These are phyloP conservation scores for Schrenkiella parvula DNA, from an alignment of 345 rosid genomes.

Conservation along the genomic window DNA sequence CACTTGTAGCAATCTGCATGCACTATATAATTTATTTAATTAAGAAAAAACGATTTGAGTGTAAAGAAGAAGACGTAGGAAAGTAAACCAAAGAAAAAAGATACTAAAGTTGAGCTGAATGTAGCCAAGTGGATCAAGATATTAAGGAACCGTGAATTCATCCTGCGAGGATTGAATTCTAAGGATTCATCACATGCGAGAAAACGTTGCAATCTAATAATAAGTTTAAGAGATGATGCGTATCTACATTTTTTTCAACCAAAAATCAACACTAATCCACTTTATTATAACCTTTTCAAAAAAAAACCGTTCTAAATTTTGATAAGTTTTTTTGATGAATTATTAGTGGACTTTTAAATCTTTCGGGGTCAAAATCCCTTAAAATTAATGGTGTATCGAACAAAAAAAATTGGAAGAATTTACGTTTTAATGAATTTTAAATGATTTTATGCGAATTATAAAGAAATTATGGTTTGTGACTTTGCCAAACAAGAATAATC, in stretches of 20 bases:
- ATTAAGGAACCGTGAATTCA: slow-evolving; percentile 12
- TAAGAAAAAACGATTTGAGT: background rate
- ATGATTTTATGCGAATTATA: too few species aligned
- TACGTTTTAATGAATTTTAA: too few species aligned
- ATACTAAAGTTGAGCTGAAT: background rate
- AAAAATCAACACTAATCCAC: background rate
- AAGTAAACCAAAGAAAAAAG: background rate
- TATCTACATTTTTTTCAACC: background rate
- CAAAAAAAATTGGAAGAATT: too few species aligned
- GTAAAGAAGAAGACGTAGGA: background rate
- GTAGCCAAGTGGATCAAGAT: slow-evolving; percentile 2
- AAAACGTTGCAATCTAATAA: background rate
- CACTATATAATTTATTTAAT: background rate
- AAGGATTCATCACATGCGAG: background rate
- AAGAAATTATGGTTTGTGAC: too few species aligned
- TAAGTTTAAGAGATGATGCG: background rate
- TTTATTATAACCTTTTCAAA: too few species aligned
- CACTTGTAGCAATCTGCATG: slow-evolving; percentile 1
- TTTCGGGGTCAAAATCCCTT: background rate
- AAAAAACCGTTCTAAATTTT: too few species aligned
- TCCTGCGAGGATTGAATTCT: background rate
- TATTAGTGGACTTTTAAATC: background rate
- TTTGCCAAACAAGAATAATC: too few species aligned
- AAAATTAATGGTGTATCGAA: too few species aligned
- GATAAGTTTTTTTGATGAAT: background rate